These are phyloP conservation scores for Gnomoniopsis sp. DNA, from an alignment of 2,329 filamentous ascomycete species.

Conservation along the genomic window DNA sequence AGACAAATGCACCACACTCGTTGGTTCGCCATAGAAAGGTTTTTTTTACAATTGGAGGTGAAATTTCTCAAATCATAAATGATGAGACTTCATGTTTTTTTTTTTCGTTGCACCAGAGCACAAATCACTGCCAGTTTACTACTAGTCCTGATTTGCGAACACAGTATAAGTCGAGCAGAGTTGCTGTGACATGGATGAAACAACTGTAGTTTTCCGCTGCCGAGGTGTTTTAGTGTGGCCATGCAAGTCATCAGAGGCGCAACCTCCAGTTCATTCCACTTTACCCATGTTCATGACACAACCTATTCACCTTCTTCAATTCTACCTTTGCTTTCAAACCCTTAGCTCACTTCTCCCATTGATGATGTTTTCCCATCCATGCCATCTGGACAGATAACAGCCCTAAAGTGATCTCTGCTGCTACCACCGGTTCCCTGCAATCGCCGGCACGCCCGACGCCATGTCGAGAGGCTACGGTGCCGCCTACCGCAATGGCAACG, in stretches of 20 bases:
- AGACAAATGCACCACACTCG: no score
- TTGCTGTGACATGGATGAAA: constrained; percentile 7
- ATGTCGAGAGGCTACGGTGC: constrained; percentile 52
- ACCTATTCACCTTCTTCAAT: neutral
- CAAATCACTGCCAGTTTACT: neutral
- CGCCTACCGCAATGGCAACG: constrained; percentile 38
- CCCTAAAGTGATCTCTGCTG: neutral
- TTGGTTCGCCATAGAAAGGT: no score
- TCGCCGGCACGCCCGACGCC: constrained; percentile 17
- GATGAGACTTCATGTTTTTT: no score
- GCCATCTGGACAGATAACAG: constrained; percentile 19
- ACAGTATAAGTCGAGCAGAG: neutral
- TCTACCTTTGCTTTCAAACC: neutral
- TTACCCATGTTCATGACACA: neutral
- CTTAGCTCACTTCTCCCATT: neutral
- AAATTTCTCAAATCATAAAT: no score
- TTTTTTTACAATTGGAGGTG: no score
- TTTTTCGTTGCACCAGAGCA: neutral
- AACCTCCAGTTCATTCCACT: neutral
- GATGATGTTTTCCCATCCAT: constrained; percentile 10
- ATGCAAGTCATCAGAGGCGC: neutral
- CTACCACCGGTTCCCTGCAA: neutral
- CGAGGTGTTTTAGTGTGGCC: neutral
- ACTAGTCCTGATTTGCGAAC: neutral
- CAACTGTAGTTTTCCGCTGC: neutral